Percentiles rank a stretch among this genome's conserved stretches.
phyloP scores from a whole-genome alignment of 2,329 filamentous ascomycete species.

The Neonectria ditissima region DNA sequence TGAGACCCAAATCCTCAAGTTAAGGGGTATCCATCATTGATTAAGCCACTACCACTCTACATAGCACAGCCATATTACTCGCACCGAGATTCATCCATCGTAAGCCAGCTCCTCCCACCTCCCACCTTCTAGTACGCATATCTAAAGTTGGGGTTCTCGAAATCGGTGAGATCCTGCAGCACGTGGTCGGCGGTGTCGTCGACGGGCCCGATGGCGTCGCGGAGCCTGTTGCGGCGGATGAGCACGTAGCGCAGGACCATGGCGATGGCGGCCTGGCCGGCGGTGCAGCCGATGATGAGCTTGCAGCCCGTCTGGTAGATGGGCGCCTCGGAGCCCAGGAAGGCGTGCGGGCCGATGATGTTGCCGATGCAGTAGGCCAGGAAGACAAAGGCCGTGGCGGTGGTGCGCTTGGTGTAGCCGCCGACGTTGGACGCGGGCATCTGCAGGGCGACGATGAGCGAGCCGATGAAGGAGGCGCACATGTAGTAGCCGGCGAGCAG shows the following conservation, averaged over 20 bases:
- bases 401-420: conserved; percentile 62
- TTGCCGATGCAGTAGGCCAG: conserved; percentile 55
- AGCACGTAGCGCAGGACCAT: conserved; percentile 36
- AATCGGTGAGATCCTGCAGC: conserved; percentile 44
- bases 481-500: conserved; percentile 66
- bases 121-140: conserved; percentile 41
- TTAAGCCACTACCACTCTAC: not conserved
- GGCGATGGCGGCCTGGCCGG: conserved; percentile 36
- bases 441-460: conserved; percentile 66
- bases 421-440: conserved; percentile 63
- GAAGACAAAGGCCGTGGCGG: conserved; percentile 61
- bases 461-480: conserved; percentile 61
- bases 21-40: conserved; percentile 4
- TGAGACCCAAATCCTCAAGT: no score
- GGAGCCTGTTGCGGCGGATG: conserved; percentile 41
- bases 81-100: not conserved
- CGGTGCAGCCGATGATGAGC: conserved; percentile 42
- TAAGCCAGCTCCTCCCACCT: not conserved
- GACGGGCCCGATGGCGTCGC: conserved; percentile 39
- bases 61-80: no score
- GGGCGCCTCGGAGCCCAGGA: conserved; percentile 58
- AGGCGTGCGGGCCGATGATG: conserved; percentile 50
- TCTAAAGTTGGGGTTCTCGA: conserved; percentile 46
- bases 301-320: conserved; percentile 66
- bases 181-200: conserved; percentile 33